phyloP scores from a whole-genome alignment of 805 yeast genomes.

The Candida jianshihensis region DNA sequence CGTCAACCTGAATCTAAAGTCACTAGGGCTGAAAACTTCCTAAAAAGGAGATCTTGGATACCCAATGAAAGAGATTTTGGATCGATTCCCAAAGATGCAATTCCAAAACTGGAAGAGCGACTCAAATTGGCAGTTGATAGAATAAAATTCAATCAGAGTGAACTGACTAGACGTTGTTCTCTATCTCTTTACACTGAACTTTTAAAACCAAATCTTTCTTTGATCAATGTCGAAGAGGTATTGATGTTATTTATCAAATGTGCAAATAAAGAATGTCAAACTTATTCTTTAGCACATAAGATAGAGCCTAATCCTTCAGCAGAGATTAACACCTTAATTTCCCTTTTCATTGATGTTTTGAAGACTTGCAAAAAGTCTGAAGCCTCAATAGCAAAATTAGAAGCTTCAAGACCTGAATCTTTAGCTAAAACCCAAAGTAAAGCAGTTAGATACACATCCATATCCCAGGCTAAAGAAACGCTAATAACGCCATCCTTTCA shows the following conservation, averaged over 20 bases:
- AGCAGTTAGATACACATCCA: no score
- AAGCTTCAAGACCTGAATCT: slow-evolving; percentile 32
- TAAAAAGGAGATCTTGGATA: slow-evolving; percentile 25
- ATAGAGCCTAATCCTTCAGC: slow-evolving; percentile 12
- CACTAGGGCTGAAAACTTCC: no score
- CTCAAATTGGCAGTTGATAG: slow-evolving; percentile 43
- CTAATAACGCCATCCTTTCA: slow-evolving; percentile 40
- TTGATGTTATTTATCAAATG: slow-evolving; percentile 45
- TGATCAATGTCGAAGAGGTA: slow-evolving; percentile 35
- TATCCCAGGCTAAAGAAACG: slow-evolving; percentile 3
- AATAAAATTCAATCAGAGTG: slow-evolving; percentile 30
- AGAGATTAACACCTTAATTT: slow-evolving; percentile 15
- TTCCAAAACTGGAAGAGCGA: slow-evolving; percentile 32
- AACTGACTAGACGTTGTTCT: slow-evolving; percentile 48
- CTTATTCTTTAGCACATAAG: slow-evolving; percentile 17
- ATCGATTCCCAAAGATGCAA: slow-evolving; percentile 28
- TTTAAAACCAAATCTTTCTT: slow-evolving; percentile 28
- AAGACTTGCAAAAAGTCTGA: slow-evolving; percentile 24
- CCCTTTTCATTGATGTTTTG: slow-evolving; percentile 10
- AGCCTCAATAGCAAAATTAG: slow-evolving; percentile 34
- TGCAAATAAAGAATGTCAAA: slow-evolving; percentile 46
- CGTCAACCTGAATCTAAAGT: slow-evolving; percentile 12
- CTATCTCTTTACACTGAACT: slow-evolving; percentile 58
- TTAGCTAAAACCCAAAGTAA: no score
- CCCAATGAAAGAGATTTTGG: slow-evolving; percentile 22